Evolutionary conservation across 2,329 filamentous ascomycete genomes (phyloP).

Genomic region (Kalaharituber pfeilii): DNA sequence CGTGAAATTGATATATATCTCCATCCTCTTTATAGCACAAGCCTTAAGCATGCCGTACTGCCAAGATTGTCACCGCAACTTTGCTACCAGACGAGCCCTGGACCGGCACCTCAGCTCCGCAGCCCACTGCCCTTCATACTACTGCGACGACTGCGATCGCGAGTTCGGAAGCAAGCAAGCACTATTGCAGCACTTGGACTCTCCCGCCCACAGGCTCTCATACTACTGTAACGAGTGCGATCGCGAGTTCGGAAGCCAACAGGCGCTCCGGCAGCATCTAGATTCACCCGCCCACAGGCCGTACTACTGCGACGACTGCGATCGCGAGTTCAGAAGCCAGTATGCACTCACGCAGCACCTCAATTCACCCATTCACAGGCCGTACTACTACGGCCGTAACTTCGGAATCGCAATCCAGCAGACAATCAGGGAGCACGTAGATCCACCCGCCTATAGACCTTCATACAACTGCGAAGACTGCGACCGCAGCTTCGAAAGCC

Average conservation of each 20-base stretch:
- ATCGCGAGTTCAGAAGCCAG: too few species aligned
- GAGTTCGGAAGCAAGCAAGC: background rate
- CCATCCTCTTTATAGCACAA: too few species aligned
- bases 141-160: background rate
- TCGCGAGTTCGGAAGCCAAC: too few species aligned
- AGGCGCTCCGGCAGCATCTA: too few species aligned
- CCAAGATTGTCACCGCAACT: background rate
- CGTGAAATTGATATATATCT: too few species aligned
- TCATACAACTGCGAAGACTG: background rate
- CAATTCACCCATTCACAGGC: too few species aligned
- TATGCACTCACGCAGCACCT: too few species aligned
- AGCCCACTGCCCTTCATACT: background rate
- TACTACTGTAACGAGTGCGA: background rate
- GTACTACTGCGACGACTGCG: too few species aligned
- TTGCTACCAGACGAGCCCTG: background rate
- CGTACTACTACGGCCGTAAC: too few species aligned
- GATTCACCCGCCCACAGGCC: too few species aligned
- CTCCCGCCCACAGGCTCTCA: background rate
- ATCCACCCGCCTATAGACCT: background rate
- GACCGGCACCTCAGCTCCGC: background rate
- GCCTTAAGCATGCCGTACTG: background rate
- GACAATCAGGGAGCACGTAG: too few species aligned
- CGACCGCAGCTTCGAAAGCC: background rate
- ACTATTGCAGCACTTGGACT: background rate
- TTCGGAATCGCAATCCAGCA: too few species aligned